Evolutionary conservation across 78 protist species (phyloP), one percentile per base, ranked within the genome.

Genomic region (Capsaspora owczarzaki): DNA sequence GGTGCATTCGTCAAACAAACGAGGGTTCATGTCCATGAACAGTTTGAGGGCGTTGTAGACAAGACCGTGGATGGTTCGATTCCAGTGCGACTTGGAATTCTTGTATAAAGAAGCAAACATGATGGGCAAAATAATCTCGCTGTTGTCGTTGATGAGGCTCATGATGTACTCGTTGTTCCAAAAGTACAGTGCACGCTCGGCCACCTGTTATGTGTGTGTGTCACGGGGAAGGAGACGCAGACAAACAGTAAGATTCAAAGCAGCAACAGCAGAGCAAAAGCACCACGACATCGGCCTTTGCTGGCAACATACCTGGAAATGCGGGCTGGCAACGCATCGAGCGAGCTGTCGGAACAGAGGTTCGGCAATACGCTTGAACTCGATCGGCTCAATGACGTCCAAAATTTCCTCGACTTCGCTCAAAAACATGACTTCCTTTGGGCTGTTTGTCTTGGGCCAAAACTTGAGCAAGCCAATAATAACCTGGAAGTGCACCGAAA

Each of bases 371-470:
- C 35, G 46, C 47, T 47, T 41, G 53, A 91, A 85, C 61, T 85
- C 90, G 16, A 43, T 19, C 29, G 74, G 70, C 44, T 77, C 87
- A 12, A 83, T 80, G 46, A 88, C 85, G 61, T 91, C 94, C 49
- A 91, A 74, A 6, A 91, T 68, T 85, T 91, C 94, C 72, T 91
- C 94, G 29, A 91, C 51, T 81, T 91, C 94, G 79, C 78, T 88
- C 42, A 91, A 74, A 72, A 88, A 91, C 74, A 91, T 75, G 38
- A 91, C 89, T 60, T 84, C 91, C 85, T 91, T 91, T 22, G 83
- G 82, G 44, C 90, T 85, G 76, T 82, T 83, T 0, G 87, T 82
- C 47, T 60, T 70, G 19, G 94, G 94, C 94, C 94, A 91, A 66
- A 56, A 85, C 75, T 75, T 41, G 71, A 90, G 66, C 49, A 90